Conservation (phyloP, 495 filamentous ascomycete genomes). For the Penicillium roqueforti region DNA sequence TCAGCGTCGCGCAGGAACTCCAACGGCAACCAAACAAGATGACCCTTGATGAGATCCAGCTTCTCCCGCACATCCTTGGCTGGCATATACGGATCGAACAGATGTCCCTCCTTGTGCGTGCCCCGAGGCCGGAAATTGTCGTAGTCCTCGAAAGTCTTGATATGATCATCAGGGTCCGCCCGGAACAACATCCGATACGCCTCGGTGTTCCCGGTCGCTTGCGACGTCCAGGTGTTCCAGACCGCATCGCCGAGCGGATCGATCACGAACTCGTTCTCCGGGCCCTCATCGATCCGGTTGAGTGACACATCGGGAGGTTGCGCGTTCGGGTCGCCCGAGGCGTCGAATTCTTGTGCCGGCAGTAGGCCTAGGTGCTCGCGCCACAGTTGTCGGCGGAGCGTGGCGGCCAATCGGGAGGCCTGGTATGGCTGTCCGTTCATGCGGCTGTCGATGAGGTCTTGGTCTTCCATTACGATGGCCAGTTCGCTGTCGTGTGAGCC, state of each 20-base stretch:
- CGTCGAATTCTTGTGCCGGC: conserved; percentile 68
- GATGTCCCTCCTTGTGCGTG: conserved; percentile 71
- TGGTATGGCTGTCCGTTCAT: conserved; percentile 78
- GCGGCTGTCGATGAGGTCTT: conserved; percentile 59
- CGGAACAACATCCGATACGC: conserved; percentile 88
- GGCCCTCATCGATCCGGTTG: conserved; percentile 61
- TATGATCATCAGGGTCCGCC: conserved; percentile 84
- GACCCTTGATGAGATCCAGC: conserved; percentile 76
- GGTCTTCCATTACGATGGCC: conserved; percentile 89
- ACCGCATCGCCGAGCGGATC: conserved; percentile 77
- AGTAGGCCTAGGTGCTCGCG: conserved; percentile 87
- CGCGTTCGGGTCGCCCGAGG: conserved; percentile 68
- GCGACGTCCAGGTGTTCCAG: conserved; percentile 79
- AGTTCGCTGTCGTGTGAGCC: conserved; percentile 89
- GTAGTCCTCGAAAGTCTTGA: conserved; percentile 87
- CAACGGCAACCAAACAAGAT: conserved; percentile 94
- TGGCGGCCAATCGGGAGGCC: conserved; percentile 72
- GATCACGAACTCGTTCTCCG: conserved; percentile 69
- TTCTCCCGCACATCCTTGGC: conserved; percentile 65
- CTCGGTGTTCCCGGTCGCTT: conserved; percentile 73
- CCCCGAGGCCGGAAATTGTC: conserved; percentile 66
- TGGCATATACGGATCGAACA: conserved; percentile 73
- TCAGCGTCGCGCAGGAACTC: conserved; percentile 78
- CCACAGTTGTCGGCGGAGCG: conserved; percentile 82
- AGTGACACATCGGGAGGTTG: conserved; percentile 71